Evolutionary conservation across 139 green algal species (phyloP).

Genomic region (Auxenochlorella protothecoides): DNA sequence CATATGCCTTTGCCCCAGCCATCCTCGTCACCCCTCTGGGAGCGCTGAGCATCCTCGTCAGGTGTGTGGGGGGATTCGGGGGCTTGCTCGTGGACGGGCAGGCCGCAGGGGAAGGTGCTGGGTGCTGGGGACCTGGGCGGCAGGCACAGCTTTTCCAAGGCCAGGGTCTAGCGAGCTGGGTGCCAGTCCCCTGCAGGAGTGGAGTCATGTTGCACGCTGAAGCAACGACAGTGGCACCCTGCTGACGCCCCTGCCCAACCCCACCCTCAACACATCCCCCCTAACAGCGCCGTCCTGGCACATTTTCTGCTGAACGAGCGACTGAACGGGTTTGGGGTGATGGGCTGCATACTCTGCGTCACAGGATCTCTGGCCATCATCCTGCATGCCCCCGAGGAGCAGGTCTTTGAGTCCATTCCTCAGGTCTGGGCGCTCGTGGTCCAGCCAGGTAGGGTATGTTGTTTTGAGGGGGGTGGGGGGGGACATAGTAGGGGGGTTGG

Average conservation of each 20-base stretch:
- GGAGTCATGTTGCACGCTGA: too few species aligned
- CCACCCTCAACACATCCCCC: background rate
- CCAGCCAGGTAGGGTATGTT: slow-evolving; percentile 39
- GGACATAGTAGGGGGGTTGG: too few species aligned
- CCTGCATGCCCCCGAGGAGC: slow-evolving; percentile 83
- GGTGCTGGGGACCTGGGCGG: background rate
- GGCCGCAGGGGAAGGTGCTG: background rate
- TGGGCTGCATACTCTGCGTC: slow-evolving; percentile 90
- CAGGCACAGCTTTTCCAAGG: too few species aligned
- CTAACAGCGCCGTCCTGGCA: slow-evolving; percentile 76
- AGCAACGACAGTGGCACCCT: background rate
- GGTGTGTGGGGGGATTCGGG: slow-evolving; percentile 22
- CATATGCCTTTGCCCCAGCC: slow-evolving; percentile 93
- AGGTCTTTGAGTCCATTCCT: slow-evolving; percentile 52
- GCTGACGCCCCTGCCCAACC: background rate
- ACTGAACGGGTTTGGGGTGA: slow-evolving; percentile 86
- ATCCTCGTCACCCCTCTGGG: slow-evolving; percentile 90
- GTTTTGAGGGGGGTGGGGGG: too few species aligned
- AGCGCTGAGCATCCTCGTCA: slow-evolving; percentile 83
- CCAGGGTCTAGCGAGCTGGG: too few species aligned
- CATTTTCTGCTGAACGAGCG: slow-evolving; percentile 83
- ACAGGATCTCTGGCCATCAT: slow-evolving; percentile 80
- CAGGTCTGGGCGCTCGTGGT: slow-evolving; percentile 76
- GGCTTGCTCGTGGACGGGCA: too few species aligned
- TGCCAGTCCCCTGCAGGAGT: too few species aligned